A percentile compares a stretch with the other conserved stretches of the same genome.
Evolutionary conservation across 805 yeast species (phyloP).

Genomic region (Myxozyma melibiosi): DNA sequence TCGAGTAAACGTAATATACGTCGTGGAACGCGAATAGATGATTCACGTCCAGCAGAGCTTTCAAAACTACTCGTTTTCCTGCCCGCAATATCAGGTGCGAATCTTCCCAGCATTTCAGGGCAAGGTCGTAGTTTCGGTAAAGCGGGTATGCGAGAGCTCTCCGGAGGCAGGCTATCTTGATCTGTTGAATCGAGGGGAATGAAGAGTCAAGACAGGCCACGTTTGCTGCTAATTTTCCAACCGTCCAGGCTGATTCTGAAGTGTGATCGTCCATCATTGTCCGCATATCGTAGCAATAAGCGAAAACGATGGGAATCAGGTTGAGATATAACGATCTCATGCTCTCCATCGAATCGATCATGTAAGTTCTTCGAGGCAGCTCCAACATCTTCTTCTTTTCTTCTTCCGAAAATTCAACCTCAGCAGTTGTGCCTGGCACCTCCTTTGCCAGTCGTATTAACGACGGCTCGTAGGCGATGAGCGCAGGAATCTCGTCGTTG

Average conservation of each 20-base stretch:
- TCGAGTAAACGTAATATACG: constrained; percentile 79
- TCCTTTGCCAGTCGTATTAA: constrained; percentile 12
- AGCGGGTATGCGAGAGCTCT: constrained; percentile 80
- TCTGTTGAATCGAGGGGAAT: constrained; percentile 51
- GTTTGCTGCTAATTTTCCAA: constrained; percentile 85
- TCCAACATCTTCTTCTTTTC: constrained; percentile 70
- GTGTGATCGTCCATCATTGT: constrained; percentile 71
- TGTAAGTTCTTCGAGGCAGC: constrained; percentile 64
- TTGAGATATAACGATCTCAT: constrained; percentile 62
- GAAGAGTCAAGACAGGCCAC: constrained; percentile 65
- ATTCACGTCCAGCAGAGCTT: constrained; percentile 59
- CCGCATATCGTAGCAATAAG: constrained; percentile 72
- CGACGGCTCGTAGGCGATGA: constrained; percentile 46
- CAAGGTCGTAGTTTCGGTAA: constrained; percentile 67
- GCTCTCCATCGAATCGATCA: constrained; percentile 50
- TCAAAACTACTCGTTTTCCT: constrained; percentile 69
- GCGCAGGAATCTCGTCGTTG: constrained; percentile 57
- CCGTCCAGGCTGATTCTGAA: constrained; percentile 91
- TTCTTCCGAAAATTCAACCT: constrained; percentile 50
- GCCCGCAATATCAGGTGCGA: constrained; percentile 62
- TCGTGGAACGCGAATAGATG: constrained; percentile 83
- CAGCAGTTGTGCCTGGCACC: neutral
- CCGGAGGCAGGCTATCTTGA: constrained; percentile 64
- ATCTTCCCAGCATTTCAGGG: constrained; percentile 71
- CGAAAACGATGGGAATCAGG: constrained; percentile 67